Evolutionary conservation across 108 stramenopile species (phyloP).

Genomic region (Fragilaria crotonensis): DNA sequence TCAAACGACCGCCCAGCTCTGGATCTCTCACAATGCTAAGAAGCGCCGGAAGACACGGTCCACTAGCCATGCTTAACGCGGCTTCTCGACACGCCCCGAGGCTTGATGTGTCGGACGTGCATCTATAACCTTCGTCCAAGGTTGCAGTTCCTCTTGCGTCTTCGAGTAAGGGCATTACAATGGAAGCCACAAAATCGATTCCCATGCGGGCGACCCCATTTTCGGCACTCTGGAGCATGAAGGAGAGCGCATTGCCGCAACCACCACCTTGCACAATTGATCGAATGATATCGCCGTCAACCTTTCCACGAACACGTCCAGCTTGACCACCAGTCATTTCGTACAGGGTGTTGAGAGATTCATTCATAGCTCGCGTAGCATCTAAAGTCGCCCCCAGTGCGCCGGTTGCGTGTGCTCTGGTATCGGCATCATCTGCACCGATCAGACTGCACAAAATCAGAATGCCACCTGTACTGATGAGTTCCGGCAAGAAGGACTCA

Average conservation of each 20-base stretch:
- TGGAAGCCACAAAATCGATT: constrained; percentile 48
- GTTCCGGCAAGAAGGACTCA: constrained; percentile 52
- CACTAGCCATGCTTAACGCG: constrained; percentile 58
- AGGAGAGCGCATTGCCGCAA: constrained; percentile 56
- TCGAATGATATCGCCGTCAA: constrained; percentile 60
- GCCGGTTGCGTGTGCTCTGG: constrained; percentile 65
- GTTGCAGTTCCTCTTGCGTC: constrained; percentile 40
- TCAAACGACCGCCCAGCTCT: constrained; percentile 14
- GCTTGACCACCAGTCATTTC: constrained; percentile 40
- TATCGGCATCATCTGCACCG: constrained; percentile 67
- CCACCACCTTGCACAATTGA: constrained; percentile 68
- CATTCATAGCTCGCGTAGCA: constrained; percentile 56
- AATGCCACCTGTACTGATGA: constrained; percentile 62
- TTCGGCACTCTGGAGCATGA: constrained; percentile 66
- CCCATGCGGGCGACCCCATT: constrained; percentile 68
- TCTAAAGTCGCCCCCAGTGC: constrained; percentile 51
- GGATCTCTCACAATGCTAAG: constrained; percentile 28
- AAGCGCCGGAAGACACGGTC: constrained; percentile 43
- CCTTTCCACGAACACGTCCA: constrained; percentile 19
- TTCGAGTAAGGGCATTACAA: constrained; percentile 53
- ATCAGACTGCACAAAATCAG: constrained; percentile 74
- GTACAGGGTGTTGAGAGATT: constrained; percentile 19
- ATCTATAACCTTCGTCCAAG: constrained; percentile 24
- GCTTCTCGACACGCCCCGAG: constrained; percentile 63
- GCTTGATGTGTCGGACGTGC: constrained; percentile 21